Evolutionary conservation across 495 filamentous ascomycete species (phyloP).

Genomic region (Penicillium silybi): DNA sequence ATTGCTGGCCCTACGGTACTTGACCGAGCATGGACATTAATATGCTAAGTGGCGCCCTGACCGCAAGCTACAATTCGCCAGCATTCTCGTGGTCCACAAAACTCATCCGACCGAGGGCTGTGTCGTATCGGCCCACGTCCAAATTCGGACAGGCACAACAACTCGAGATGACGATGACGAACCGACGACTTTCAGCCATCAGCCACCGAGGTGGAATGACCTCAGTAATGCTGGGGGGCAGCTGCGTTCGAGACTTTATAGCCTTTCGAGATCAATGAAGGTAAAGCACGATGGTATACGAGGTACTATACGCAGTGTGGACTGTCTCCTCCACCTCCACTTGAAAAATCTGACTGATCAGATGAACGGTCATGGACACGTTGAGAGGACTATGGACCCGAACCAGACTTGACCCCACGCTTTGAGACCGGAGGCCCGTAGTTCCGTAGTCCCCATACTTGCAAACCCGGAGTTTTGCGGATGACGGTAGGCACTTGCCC

Average conservation of each 20-base stretch:
- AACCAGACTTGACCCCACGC: constrained; percentile 10
- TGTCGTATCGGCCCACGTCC: not conserved
- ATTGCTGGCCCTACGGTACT: constrained; percentile 1
- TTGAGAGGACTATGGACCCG: constrained; percentile 8
- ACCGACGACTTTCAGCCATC: not conserved
- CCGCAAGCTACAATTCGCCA: constrained; percentile 9
- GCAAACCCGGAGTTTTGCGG: constrained; percentile 16
- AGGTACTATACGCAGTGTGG: not conserved
- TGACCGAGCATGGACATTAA: constrained; percentile 8
- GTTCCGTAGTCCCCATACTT: constrained; percentile 3
- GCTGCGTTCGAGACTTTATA: not conserved
- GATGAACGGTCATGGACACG: constrained; percentile 5
- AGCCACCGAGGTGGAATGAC: too few species aligned
- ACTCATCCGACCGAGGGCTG: constrained; percentile 2
- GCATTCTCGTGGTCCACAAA: constrained; percentile 13
- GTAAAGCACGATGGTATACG: not conserved
- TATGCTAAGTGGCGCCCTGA: constrained; percentile 6
- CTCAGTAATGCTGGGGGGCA: not conserved
- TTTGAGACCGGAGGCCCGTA: constrained; percentile 1
- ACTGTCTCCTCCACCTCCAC: not conserved
- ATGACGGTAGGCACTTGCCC: constrained; percentile 12
- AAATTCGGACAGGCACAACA: not conserved
- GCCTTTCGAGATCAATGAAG: not conserved
- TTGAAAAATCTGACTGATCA: constrained; percentile 3
- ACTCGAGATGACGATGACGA: not conserved